phyloP scores from a whole-genome alignment of 495 filamentous ascomycete genomes.

The Hypoxylon fuscum region DNA sequence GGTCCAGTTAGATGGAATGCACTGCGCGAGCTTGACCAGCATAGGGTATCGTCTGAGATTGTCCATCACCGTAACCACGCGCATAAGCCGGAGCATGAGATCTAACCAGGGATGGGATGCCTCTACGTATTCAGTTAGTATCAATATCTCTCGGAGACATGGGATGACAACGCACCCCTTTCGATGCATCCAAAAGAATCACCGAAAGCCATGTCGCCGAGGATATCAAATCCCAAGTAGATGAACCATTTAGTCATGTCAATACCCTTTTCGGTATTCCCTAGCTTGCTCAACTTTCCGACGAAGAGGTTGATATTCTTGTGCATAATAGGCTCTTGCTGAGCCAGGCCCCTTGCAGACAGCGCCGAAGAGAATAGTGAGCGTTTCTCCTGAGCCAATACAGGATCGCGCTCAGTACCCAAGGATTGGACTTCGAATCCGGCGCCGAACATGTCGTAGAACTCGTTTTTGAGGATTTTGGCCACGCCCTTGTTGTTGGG shows the following conservation, averaged over 20 bases:
- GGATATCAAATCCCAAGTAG: conserved; percentile 42
- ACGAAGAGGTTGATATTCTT: conserved; percentile 50
- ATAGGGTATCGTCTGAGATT: conserved; percentile 23
- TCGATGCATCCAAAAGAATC: conserved; percentile 37
- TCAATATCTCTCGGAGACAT: neutral
- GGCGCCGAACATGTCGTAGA: conserved; percentile 42
- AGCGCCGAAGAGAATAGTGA: no score
- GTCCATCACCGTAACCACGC: conserved; percentile 13
- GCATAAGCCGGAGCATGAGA: conserved; percentile 5
- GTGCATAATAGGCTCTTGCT: conserved; percentile 55
- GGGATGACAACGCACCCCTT: neutral
- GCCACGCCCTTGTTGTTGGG: conserved; percentile 33
- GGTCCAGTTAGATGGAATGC: no score
- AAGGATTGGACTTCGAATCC: conserved; percentile 41
- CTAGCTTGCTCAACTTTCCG: conserved; percentile 31
- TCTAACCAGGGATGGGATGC: conserved; percentile 9
- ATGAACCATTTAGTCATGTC: conserved; percentile 38
- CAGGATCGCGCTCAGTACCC: conserved; percentile 41
- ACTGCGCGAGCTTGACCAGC: neutral
- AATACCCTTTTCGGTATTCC: neutral
- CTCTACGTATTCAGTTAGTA: conserved; percentile 18
- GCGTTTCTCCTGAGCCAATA: no score
- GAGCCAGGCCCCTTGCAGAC: conserved; percentile 44
- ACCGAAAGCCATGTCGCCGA: conserved; percentile 50
- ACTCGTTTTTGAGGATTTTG: conserved; percentile 42